Percentiles rank a stretch among this genome's conserved stretches.
Evolutionary conservation across 106 monocot species (phyloP).

Genomic region (Acorus calamus): DNA sequence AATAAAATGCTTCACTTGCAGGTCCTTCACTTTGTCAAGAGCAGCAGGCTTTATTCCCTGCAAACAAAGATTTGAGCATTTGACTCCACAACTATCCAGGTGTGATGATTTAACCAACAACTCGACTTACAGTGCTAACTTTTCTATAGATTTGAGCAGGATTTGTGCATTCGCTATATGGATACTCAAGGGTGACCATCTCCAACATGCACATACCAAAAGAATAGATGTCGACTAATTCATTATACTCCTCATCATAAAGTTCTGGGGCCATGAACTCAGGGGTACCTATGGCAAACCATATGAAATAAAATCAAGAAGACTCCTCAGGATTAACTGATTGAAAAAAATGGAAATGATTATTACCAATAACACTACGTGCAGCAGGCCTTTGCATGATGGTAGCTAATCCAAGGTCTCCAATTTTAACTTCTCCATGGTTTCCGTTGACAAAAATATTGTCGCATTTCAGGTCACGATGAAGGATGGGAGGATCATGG

Average conservation of each 20-base stretch:
- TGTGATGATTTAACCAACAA: too few relatives aligned
- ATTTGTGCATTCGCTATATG: constrained; percentile 70
- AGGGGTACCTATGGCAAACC: constrained; percentile 43
- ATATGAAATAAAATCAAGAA: too few relatives aligned
- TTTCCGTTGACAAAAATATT: constrained; percentile 94
- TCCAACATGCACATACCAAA: constrained; percentile 82
- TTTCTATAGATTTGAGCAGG: constrained; percentile 72
- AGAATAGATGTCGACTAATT: constrained; percentile 66
- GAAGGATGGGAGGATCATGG: constrained; percentile 74
- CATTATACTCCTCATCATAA: constrained; percentile 68
- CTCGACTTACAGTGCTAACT: constrained; percentile 40
- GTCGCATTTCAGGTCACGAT: constrained; percentile 90
- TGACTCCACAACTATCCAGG: too few relatives aligned
- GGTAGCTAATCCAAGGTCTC: constrained; percentile 79
- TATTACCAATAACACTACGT: constrained; percentile 66
- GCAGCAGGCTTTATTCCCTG: constrained; percentile 15
- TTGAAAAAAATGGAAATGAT: too few relatives aligned
- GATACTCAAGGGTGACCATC: constrained; percentile 67
- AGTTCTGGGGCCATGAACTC: constrained; percentile 82
- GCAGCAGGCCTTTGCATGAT: constrained; percentile 51
- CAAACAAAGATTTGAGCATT: background rate
- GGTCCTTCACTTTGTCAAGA: constrained; percentile 15
- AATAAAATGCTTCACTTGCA: constrained; percentile 15
- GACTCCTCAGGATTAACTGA: too few relatives aligned
- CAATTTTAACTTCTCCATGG: constrained; percentile 85